Evolutionary conservation across 2,329 filamentous ascomycete species (phyloP).

Genomic region (Stachybotrys chartarum): DNA sequence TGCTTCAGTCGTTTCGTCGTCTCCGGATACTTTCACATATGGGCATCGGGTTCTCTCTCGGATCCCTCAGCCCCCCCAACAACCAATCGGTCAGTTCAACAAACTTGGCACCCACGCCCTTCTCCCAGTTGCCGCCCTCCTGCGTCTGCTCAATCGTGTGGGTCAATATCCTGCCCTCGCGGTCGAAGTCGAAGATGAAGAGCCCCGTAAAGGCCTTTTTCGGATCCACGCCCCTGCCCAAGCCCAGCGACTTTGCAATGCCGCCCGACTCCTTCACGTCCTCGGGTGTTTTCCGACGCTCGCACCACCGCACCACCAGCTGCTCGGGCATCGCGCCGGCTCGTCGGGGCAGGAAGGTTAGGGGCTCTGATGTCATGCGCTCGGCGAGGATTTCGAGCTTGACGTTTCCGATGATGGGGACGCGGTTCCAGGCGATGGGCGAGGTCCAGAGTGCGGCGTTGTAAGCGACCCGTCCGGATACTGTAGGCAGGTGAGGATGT

Average conservation of each 20-base stretch:
- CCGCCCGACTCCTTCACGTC: conserved; percentile 25
- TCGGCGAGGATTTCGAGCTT: conserved; percentile 82
- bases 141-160: conserved; percentile 95
- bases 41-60: conserved; percentile 23
- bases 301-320: conserved; percentile 83
- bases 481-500: conserved; percentile 83
- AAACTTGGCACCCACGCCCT: conserved; percentile 70
- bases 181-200: conserved; percentile 94
- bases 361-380: conserved; percentile 64
- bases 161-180: conserved; percentile 71
- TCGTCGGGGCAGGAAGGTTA: conserved; percentile 38
- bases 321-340: conserved; percentile 63
- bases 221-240: conserved; percentile 34
- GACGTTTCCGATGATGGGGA: conserved; percentile 87
- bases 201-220: conserved; percentile 79
- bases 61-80: conserved; percentile 59
- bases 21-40: conserved; percentile 24
- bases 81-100: conserved; percentile 94
- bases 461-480: conserved; percentile 85
- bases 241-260: conserved; percentile 35
- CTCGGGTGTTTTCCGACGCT: conserved; percentile 23
- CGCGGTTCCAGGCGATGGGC: conserved; percentile 88
- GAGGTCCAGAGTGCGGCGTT: conserved; percentile 92
- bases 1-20: conserved; percentile 10
- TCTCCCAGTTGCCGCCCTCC: conserved; percentile 75